These are phyloP conservation scores for Fusarium multiceps DNA, from an alignment of 2,329 filamentous ascomycete species.

Conservation along the genomic window DNA sequence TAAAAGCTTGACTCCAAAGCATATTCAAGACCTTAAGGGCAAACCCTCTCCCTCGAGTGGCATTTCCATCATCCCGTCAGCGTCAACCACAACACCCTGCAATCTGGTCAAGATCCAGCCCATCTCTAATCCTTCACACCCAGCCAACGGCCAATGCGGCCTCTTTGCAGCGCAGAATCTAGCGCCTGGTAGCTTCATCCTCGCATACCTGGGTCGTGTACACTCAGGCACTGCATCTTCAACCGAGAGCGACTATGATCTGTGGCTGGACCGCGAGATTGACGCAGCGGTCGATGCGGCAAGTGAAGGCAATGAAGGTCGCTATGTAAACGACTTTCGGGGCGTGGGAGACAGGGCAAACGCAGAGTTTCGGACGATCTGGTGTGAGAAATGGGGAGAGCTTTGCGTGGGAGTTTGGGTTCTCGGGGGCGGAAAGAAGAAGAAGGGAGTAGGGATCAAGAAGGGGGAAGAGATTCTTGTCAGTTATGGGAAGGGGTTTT, in stretches of 20 bases:
- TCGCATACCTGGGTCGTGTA: conserved; percentile 71
- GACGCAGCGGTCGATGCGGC: conserved; percentile 71
- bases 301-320: conserved; percentile 69
- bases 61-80: conserved; percentile 41
- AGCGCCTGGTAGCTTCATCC: conserved; percentile 64
- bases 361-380: conserved; percentile 69
- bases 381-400: conserved; percentile 64
- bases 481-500: conserved; percentile 76
- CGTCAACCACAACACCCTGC: conserved; percentile 57
- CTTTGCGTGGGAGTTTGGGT: conserved; percentile 70
- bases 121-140: conserved; percentile 64
- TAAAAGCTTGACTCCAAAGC: conserved; percentile 56
- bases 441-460: conserved; percentile 54
- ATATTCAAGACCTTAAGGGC: conserved; percentile 55
- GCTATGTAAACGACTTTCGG: conserved; percentile 75
- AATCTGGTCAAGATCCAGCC: conserved; percentile 64
- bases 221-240: conserved; percentile 56
- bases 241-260: conserved; percentile 66
- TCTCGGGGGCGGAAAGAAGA: conserved; percentile 47
- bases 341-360: conserved; percentile 66
- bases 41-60: conserved; percentile 38
- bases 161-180: conserved; percentile 69
- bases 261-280: conserved; percentile 69
- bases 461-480: conserved; percentile 74
- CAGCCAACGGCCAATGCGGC: conserved; percentile 67